Evolutionary conservation across 164 flowering plant species (phyloP), one percentile per base, ranked within the genome.

Genomic region (Vitis riparia): DNA sequence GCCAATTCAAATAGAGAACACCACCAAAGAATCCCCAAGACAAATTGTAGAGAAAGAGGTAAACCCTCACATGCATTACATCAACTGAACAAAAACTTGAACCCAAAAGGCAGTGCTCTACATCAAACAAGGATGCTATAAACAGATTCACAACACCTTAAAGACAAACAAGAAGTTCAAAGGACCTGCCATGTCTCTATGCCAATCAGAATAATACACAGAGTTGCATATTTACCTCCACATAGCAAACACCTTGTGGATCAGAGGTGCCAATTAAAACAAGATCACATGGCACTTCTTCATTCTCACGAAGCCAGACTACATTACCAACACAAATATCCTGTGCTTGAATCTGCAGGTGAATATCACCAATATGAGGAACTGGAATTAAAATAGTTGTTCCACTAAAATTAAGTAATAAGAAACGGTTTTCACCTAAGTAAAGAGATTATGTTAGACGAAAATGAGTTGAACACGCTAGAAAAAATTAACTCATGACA

Each of bases 201-300:
- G 11, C 32, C 27, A 44, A 62, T 13, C 2, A 63, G 8, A 12
- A 55, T 1, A 58, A 59, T 52, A 9, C 17, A 64, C 1, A 68
- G 2, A 32, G 11, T 63, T 50, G 15, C 49, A 44, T 66, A 63
- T 56, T 78, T 84, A 95, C 99, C 97, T 95, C 99, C 29, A 95
- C 75, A 76, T 87, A 91, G 78, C 99, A 95, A 57, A 89, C 55
- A 47, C 99, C 99, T 77, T 87, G 98, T 9, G 88, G 85, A 48
- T 95, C 99, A 56, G 98, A 91, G 37, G 97, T 88, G 61, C 99
- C 99, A 76, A 95, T 71, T 71, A 95, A 69, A 80, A 95, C 97
- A 76, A 95, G 97, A 83, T 95, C 99, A 83, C 98, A 95, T 11
- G 99, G 99, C 52, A 91, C 95, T 84, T 95, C 99, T 82, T 95